Base-by-base conservation (phyloP, 2,329 filamentous ascomycete genomes). In the Pseudogymnoascus sp. region DNA sequence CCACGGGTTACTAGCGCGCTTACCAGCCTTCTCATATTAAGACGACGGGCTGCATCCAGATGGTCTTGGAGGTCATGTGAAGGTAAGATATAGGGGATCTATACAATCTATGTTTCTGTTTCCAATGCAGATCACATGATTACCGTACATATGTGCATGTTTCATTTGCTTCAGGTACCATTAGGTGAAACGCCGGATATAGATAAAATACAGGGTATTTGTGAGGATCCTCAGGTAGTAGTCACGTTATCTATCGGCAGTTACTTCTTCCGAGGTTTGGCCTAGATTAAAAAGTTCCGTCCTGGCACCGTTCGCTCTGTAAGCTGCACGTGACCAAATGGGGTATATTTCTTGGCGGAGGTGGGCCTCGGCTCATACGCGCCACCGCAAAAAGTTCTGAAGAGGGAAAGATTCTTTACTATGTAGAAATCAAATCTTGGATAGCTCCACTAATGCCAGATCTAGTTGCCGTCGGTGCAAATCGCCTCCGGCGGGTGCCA, bases 11-110 rank as follows among this genome's bases (percentile, higher is more conserved):
- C 47, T 57, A 33, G 50, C 50, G 50, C 50, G 50, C 50, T 57
- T 57, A 57, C 50, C 50, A 57, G 50, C 50, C 50, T 57, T 57
- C 50, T 57, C 50, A 57, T 57, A 57, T 57, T 57, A 33, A 11
- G 47, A 57, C 47, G n/a, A 57, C 13, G 10, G 26, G 47, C 47
- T 13, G 2, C n/a, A 57, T 57, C 4, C 1, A 57, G 28, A 21
- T 21, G 17, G 28, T 19, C 50, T 33, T 33, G n/a, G 28, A 57
- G 28, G 17, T 33, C 17, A 57, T 57, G 50, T 57, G 50, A 53
- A 15, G 15, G 23, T 19, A 8, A 15, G n/a, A 57, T 57, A 2
- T 57, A 57, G 50, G 50, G 50, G 50, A 57, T 57, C 17, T 13
- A 19, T 57, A 10, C 4, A 11, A 57, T 57, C 4, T 11, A 57